phyloP scores from a whole-genome alignment of 2,329 filamentous ascomycete species.

The Coniochaeta prunicola region DNA sequence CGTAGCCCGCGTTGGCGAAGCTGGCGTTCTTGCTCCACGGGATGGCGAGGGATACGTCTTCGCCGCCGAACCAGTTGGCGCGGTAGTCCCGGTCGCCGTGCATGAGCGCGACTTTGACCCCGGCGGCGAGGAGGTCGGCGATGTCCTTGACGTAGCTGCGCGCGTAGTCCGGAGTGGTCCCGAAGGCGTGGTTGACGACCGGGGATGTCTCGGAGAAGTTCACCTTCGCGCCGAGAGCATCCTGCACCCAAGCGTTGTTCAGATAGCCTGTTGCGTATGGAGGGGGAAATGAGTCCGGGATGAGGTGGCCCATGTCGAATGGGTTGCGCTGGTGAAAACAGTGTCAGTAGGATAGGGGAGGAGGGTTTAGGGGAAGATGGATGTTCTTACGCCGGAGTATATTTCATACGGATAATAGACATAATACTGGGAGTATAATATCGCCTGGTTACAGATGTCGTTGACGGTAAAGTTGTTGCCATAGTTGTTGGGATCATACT shows the following conservation, averaged over 20 bases:
- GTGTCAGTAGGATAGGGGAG: background rate
- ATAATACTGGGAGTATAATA: conserved; percentile 3
- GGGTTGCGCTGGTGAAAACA: conserved; percentile 26
- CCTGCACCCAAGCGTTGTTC: conserved; percentile 43
- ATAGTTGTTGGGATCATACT: conserved; percentile 7
- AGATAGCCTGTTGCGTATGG: conserved; percentile 44
- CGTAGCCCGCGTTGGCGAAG: conserved; percentile 41
- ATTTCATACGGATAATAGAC: conserved; percentile 7
- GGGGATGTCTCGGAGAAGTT: conserved; percentile 35
- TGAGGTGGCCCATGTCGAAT: conserved; percentile 46
- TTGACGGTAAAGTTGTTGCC: conserved; percentile 10
- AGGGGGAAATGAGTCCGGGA: conserved; percentile 38
- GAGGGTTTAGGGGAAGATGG: background rate
- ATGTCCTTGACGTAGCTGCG: conserved; percentile 14
- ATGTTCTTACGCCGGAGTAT: conserved; percentile 7
- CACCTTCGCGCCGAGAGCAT: conserved; percentile 44
- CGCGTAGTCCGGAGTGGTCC: conserved; percentile 10
- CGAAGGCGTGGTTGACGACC: conserved; percentile 27
- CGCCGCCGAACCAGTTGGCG: conserved; percentile 40
- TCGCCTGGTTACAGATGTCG: conserved; percentile 5
- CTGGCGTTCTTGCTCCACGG: conserved; percentile 27
- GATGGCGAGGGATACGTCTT: conserved; percentile 35
- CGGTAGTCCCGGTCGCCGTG: conserved; percentile 47
- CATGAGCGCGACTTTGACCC: conserved; percentile 43
- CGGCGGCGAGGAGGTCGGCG: conserved; percentile 41